Conservation (phyloP, 208 protist species). For the Acanthamoeba castellanii region DNA sequence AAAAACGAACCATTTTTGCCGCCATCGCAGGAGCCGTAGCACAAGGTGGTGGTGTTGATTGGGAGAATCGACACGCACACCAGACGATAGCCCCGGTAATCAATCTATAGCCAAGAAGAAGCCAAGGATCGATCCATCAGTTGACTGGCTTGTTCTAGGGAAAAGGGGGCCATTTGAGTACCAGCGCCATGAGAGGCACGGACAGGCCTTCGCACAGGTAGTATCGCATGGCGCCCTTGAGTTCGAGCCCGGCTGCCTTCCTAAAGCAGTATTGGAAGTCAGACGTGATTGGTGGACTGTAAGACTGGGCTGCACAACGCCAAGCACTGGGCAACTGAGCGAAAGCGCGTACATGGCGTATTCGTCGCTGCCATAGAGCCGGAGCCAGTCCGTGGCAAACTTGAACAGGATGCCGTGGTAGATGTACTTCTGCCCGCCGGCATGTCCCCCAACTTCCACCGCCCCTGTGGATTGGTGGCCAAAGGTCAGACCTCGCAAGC, state of each 20-base stretch:
- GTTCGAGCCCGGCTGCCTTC: constrained; percentile 53
- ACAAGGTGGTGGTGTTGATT: background rate
- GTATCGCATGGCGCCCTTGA: constrained; percentile 46
- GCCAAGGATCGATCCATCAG: background rate
- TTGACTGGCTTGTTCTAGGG: background rate
- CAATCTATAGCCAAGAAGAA: background rate
- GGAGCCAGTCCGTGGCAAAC: constrained; percentile 47
- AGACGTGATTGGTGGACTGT: no score
- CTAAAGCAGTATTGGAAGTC: background rate
- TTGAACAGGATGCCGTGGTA: constrained; percentile 76
- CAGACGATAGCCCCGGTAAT: constrained; percentile 58
- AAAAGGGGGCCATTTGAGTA: background rate
- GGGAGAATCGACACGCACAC: constrained; percentile 31
- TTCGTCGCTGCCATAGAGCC: constrained; percentile 30
- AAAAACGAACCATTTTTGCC: background rate
- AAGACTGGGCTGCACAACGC: background rate
- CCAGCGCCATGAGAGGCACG: constrained; percentile 32
- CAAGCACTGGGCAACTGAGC: background rate
- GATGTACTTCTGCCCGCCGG: constrained; percentile 74
- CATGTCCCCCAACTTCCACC: constrained; percentile 15
- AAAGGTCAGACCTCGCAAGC: background rate
- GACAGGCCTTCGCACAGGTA: constrained; percentile 29
- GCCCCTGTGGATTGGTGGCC: background rate
- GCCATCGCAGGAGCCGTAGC: constrained; percentile 44
- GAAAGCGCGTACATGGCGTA: constrained; percentile 40